Evolutionary conservation across 2,329 filamentous ascomycete species (phyloP), one percentile per base, ranked within the genome.

Genomic region (Graphilbum fragrans): DNA sequence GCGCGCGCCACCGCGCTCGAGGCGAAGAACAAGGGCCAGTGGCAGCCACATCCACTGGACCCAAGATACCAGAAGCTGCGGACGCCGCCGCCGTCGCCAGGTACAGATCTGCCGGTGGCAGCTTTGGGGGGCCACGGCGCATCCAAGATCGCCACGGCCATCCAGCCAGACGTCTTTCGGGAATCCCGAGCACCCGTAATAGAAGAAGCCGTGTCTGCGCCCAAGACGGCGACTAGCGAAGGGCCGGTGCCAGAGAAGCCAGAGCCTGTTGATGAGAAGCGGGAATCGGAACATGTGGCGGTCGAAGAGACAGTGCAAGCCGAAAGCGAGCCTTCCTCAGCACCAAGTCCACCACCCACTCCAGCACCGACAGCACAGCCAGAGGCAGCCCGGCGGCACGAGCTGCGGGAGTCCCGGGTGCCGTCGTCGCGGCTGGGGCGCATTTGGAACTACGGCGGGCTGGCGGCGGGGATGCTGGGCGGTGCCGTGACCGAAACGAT

Each of bases 391-490:
- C 39, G 3, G 37, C 14, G 20, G 4, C 41, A 93, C 54, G 69
- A 82, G 45, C 77, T 98, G 57, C 74, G 82, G 42, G 90, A 96
- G 55, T 98, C 92, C 10, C 80, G 79, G 47, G 88, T 98, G 1
- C 92, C 92, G 1, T 84, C 92, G 1, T 86, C 87, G 8, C 79
- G 92, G 4, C 63, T 98, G 39, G 82, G 88, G 35, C 75, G 92
- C 42, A 65, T 98, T 20, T 95, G 90, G 85, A 93, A 98, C 60
- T 98, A 96, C 56, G 77, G 86, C 42, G 87, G 92, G 0, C 72
- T 98, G 5, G 92, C 87, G 21, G 90, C 87, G 1, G 93, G 90
- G 37, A 94, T 98, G 88, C 78, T 94, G 8, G 85, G 93, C 52
- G 92, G 92, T 1, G 88, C 88, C 22, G 77, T 95, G 45, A 83